phyloP scores from a whole-genome alignment of 208 protist genomes.

The Crithidia sp. region DNA sequence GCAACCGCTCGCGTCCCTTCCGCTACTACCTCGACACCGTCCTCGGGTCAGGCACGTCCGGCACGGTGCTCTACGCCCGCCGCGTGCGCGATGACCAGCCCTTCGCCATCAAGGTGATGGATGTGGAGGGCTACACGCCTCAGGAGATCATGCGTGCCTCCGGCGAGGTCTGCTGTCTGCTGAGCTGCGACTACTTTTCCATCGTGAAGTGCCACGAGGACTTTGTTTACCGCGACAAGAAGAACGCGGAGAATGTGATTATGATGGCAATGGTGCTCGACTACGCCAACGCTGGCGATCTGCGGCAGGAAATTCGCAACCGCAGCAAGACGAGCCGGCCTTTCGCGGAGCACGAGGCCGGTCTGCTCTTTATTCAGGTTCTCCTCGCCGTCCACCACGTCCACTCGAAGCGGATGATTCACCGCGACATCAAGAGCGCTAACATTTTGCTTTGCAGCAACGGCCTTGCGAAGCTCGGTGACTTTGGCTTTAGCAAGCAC shows the following conservation, averaged over 20 bases:
- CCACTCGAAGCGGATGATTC: slow-evolving; percentile 77
- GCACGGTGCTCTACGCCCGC: slow-evolving; percentile 51
- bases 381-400: slow-evolving; percentile 80
- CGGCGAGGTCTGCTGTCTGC: slow-evolving; percentile 64
- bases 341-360: slow-evolving; percentile 65
- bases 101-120: slow-evolving; percentile 66
- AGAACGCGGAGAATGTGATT: slow-evolving; percentile 43
- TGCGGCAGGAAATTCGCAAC: slow-evolving; percentile 61
- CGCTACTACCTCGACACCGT: slow-evolving; percentile 68
- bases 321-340: slow-evolving; percentile 18
- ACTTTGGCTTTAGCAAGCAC: slow-evolving; percentile 76
- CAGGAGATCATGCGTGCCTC: slow-evolving; percentile 60
- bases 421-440: slow-evolving; percentile 83
- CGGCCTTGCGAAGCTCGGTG: slow-evolving; percentile 78
- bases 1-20: slow-evolving; percentile 16
- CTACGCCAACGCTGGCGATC: slow-evolving; percentile 82
- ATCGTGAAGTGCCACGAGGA: slow-evolving; percentile 84
- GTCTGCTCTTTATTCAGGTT: slow-evolving; percentile 68
- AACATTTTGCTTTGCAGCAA: slow-evolving; percentile 83
- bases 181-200: slow-evolving; percentile 74
- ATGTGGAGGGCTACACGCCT: slow-evolving; percentile 61
- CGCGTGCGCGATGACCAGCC: slow-evolving; percentile 46
- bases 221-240: slow-evolving; percentile 45
- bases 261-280: slow-evolving; percentile 80
- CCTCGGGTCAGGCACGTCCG: slow-evolving; percentile 47